Evolutionary conservation across 345 rosid genomes (phyloP), one percentile per base, ranked within the genome.

Genomic region (Kandelia obovata): DNA sequence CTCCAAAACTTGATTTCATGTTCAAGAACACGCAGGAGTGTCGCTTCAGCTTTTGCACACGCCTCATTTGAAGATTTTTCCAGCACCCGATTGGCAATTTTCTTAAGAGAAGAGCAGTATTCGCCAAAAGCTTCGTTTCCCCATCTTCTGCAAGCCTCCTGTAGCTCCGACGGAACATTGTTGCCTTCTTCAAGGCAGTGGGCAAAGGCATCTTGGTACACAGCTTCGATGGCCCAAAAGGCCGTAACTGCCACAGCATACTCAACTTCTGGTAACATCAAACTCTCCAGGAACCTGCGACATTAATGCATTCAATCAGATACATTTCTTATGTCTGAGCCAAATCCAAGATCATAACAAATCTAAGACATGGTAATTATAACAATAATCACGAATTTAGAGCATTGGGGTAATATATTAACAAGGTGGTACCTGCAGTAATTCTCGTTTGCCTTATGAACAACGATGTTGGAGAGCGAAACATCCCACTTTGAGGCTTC

Each of bases 1-100:
- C 80, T 89, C 97, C 96, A 91, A 64, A 91, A 94, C 32, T 86
- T 87, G 3, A 89, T 80, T 72, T 91, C 97, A 23, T 77, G 86
- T 64, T 87, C 90, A 26, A 91, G 84, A 65, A 91, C 84, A 26
- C 67, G 52, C 21, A 91, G 71, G 53, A 91, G 72, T 2, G 80
- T 69, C 53, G 57, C 71, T 73, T 91, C 95, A 69, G 96, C 88
- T 53, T 83, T 81, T 8, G 43, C 66, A 1, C 78, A 58, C 17
- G 58, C 87, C 0, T 83, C 88, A 0, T 73, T 47, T 0, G 89
- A 73, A 37, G 90, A 92, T 58, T 84, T 83, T 68, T 70, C 78
- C 17, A 89, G 75, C 34, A 78, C 80, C n/a, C 88, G 79, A 65
- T 88, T 84, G 0, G 74, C 87, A 2, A 89, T 85, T 34, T 69